Conservation (phyloP, 768 basidiomycete genomes). For the Tephrocybe sp. region DNA sequence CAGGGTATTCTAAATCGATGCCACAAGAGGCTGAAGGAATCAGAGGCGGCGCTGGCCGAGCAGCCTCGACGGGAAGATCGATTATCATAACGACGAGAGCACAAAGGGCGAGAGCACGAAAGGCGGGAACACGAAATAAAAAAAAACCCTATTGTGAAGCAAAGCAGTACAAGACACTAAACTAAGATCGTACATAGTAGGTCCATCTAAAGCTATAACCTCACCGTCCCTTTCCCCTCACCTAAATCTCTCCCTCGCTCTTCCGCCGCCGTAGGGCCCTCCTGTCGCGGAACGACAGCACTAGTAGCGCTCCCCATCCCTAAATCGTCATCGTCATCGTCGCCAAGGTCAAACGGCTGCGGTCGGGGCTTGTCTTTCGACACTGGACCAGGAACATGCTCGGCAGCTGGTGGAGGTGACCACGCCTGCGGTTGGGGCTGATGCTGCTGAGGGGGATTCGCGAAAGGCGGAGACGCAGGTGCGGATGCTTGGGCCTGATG, state of each 20-base stretch:
- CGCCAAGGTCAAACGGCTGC: constrained; percentile 24
- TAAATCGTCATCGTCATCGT: constrained; percentile 26
- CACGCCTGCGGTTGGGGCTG: neutral
- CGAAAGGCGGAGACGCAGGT: constrained; percentile 11
- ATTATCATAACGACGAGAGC: too few species aligned
- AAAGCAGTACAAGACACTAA: neutral
- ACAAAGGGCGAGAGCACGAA: too few species aligned
- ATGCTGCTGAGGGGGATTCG: too few species aligned
- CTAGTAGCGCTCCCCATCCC: neutral
- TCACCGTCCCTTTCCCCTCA: neutral
- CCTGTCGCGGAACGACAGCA: neutral
- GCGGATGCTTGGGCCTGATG: constrained; percentile 37
- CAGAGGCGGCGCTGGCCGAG: too few species aligned
- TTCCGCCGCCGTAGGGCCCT: neutral
- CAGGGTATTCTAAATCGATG: too few species aligned
- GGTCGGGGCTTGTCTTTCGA: constrained; percentile 16
- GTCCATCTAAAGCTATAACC: neutral
- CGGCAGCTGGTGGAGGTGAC: constrained; percentile 11
- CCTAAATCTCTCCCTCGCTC: constrained; percentile 1
- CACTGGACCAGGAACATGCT: neutral
- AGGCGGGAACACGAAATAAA: too few species aligned
- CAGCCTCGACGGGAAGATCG: too few species aligned
- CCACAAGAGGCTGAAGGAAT: too few species aligned
- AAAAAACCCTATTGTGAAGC: too few species aligned
- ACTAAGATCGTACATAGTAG: neutral